These are phyloP conservation scores for Myriosclerotinia duriaeana DNA, from an alignment of 2,329 filamentous ascomycete genomes.

Conservation along the genomic window DNA sequence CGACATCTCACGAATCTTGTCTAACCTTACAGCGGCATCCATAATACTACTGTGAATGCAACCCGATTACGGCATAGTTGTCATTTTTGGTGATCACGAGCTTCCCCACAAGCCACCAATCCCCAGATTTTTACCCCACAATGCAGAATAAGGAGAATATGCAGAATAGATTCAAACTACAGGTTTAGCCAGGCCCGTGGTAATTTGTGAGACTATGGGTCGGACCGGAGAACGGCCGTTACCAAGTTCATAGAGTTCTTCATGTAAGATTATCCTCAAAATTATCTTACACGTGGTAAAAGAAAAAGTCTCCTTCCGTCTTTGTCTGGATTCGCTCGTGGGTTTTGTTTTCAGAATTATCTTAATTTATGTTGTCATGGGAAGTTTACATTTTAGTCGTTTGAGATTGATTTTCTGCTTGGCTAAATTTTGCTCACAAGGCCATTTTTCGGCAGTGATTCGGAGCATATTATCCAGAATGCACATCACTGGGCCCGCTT, in stretches of 20 bases:
- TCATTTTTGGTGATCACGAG: conserved; percentile 23
- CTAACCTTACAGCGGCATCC: conserved; percentile 11
- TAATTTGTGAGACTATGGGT: conserved; percentile 11
- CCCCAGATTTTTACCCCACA: conserved; percentile 18
- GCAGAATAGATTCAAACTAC: not conserved
- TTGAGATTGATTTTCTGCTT: conserved; percentile 10
- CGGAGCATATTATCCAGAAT: conserved; percentile 15
- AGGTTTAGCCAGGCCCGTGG: conserved; percentile 14
- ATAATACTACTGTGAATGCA: not conserved
- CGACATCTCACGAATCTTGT: conserved; percentile 25
- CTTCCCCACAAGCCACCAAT: conserved; percentile 22
- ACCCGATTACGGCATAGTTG: conserved; percentile 15
- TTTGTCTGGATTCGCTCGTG: not conserved
- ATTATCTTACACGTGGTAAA: conserved; percentile 16
- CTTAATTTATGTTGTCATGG: conserved; percentile 2
- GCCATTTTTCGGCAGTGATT: conserved; percentile 23
- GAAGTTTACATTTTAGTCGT: not conserved
- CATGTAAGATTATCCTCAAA: not conserved
- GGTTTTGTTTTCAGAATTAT: not conserved
- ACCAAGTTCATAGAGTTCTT: conserved; percentile 12
- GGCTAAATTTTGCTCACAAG: conserved; percentile 21
- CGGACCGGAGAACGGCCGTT: conserved; percentile 25
- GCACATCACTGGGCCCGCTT: conserved; percentile 21
- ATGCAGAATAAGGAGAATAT: conserved; percentile 3
- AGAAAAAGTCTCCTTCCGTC: not conserved